Evolutionary conservation across 352 stramenopile genomes (phyloP), one percentile per base, ranked within the genome.

Genomic region (Peronospora farinosa): DNA sequence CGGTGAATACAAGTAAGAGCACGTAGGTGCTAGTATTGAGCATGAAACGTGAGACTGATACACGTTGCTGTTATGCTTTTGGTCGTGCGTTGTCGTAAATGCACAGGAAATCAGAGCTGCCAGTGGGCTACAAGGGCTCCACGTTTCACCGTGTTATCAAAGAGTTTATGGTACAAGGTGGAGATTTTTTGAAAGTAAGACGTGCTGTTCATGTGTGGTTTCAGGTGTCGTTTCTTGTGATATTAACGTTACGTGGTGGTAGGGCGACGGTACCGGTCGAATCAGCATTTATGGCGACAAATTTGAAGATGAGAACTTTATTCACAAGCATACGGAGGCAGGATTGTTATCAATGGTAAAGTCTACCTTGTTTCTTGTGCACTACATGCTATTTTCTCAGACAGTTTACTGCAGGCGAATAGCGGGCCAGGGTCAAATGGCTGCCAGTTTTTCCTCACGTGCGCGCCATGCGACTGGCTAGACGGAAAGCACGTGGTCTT

Each of bases 401-500:
- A 15, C 4, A n/a, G 9, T 35, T 35, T 45, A 28, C 9, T 37
- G 27, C 54, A 84, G 83, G 95, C 95, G 16, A 98, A 98, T 69
- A 96, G 81, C 35, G 95, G 95, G 6, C 74, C 88, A 0, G 89
- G 96, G 57, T 95, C 87, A 21, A 98, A 98, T 54, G 86, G 87
- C 32, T 96, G 86, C 62, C 88, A 97, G 60, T 98, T 98, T 64
- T 98, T 97, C 69, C 80, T 98, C 53, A 97, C 91, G 23, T 97
- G 83, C 54, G 88, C 84, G 32, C 86, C 92, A 39, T 93, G 87
- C 51, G 88, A 96, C 56, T 97, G 91, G 92, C 72, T 98, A 35
- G 94, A 98, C 76, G 86, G 84, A 49, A 97, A 97, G 75, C 95
- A 98, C 69, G 78, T 95, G n/a, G 94, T 98, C 10, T 98, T 98